Percentiles rank a stretch among this genome's conserved stretches.
phyloP scores from a whole-genome alignment of 257 asterid genomes.

The Hygrophila difformis region DNA sequence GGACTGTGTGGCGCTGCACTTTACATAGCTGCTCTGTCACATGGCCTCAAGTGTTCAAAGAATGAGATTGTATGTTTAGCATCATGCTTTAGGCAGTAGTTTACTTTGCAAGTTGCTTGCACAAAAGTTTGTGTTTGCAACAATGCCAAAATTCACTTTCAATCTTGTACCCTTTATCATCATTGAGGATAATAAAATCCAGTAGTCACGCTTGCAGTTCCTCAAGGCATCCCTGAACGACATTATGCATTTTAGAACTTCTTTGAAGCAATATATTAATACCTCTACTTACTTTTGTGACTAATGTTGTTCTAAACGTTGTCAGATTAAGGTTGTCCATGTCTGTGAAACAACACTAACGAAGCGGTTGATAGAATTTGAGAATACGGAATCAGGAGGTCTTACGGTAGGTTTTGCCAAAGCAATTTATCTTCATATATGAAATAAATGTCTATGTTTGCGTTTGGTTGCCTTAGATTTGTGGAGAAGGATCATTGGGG shows the following conservation, averaged over 20 bases:
- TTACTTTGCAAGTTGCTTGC: no score
- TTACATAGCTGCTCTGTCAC: slow-evolving; percentile 70
- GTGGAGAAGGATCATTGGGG: no score
- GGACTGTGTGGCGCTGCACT: slow-evolving; percentile 95
- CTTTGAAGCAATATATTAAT: neutral
- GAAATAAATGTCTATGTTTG: neutral
- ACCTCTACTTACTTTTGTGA: slow-evolving; percentile 11
- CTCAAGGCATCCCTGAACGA: no score
- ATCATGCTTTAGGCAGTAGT: slow-evolving; percentile 6
- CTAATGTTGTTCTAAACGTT: slow-evolving; percentile 10
- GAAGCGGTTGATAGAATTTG: slow-evolving; percentile 82
- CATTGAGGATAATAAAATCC: neutral
- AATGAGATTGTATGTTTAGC: slow-evolving; percentile 61
- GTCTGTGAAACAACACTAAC: slow-evolving; percentile 82
- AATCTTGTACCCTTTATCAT: neutral
- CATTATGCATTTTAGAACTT: no score
- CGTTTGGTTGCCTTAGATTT: no score
- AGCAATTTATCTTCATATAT: neutral
- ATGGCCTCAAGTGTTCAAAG: slow-evolving; percentile 59
- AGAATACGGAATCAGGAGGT: slow-evolving; percentile 75
- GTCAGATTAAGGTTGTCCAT: slow-evolving; percentile 72
- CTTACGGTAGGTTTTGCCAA: slow-evolving; percentile 49
- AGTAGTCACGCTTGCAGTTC: neutral
- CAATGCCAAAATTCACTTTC: no score
- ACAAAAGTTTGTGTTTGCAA: no score